Base-by-base conservation (phyloP, 2,329 filamentous ascomycete species). In the Ilyonectria destructans region DNA sequence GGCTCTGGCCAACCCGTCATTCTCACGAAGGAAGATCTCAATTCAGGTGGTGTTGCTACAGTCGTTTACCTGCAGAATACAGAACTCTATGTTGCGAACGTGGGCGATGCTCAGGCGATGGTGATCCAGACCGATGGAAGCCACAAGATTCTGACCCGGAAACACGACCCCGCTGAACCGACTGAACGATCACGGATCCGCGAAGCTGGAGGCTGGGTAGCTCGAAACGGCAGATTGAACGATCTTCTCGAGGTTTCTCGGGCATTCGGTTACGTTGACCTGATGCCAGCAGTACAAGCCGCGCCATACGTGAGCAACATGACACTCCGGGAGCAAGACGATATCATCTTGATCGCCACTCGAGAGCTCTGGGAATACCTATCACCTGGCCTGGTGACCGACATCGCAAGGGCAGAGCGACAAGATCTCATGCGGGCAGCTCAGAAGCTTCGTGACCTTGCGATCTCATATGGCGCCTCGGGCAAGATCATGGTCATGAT, bases 401-500 rank as follows among this genome's bases (percentile, higher is more conserved):
- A 99, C 79, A 91, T 98, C 61, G 95, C 94, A 19, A 89, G 95
- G 69, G 92, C 92, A 26, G 96, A 97, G 81, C 91, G 95, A 7
- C 89, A 90, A 52, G 96, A 99, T 79, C 86, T 98, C 51, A 99
- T 99, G 96, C 89, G 94, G 62, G 96, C 96, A 17, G 93, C 96
- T 4, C 96, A 98, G 80, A 97, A 97, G 82, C 88, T 99, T 35
- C 91, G 96, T 66, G 96, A 99, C 83, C 86, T 98, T 62, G 96
- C 96, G 48, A 97, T 99, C 78, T 94, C 96, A 1, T 98, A 98
- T 79, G 96, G 96, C 60, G 94, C 96, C 13, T 95, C 91, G 1
- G 92, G 92, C 77, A 99, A 99, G 83, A 93, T 98, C 71, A 98
- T 98, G 95, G 94, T 99, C 51, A 98, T 98, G 96, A 94, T 99